Conservation (phyloP, 176 grass and related monocot species). For the Musa itinerans region DNA sequence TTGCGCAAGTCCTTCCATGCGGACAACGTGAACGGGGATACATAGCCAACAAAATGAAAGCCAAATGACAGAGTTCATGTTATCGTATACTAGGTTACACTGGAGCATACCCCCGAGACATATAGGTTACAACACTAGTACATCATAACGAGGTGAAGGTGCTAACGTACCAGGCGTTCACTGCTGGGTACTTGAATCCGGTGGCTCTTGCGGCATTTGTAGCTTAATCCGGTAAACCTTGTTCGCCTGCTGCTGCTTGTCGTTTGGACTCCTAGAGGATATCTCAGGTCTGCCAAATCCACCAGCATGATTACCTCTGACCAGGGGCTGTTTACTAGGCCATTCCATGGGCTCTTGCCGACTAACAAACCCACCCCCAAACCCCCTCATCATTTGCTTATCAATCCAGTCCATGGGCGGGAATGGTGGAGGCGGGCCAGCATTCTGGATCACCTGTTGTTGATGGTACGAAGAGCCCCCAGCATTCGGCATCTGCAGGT, state of each 20-base stretch:
- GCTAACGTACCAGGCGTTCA: not conserved
- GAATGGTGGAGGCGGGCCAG: slow-evolving; percentile 45
- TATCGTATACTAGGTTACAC: not conserved
- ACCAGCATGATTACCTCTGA: not conserved
- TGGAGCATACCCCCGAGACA: not conserved
- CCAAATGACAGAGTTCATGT: no score
- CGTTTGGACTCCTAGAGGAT: slow-evolving; percentile 31
- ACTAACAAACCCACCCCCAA: slow-evolving; percentile 19
- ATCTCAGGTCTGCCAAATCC: slow-evolving; percentile 27
- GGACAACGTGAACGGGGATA: no score
- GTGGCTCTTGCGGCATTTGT: slow-evolving; percentile 23
- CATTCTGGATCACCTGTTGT: slow-evolving; percentile 27
- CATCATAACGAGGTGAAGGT: not conserved
- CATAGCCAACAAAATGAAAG: no score
- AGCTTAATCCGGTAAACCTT: slow-evolving; percentile 55
- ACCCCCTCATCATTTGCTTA: slow-evolving; percentile 29
- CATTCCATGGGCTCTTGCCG: slow-evolving; percentile 29
- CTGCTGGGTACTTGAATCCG: slow-evolving; percentile 24
- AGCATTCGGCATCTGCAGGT: slow-evolving; percentile 32
- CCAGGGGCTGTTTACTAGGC: slow-evolving; percentile 8
- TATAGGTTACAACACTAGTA: not conserved
- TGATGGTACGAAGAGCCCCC: slow-evolving; percentile 27
- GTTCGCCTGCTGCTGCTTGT: slow-evolving; percentile 32
- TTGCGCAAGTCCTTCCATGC: no score
- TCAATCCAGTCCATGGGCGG: slow-evolving; percentile 73